phyloP scores from a whole-genome alignment of 305 asterid species.

The Fraxinus dipetala region DNA sequence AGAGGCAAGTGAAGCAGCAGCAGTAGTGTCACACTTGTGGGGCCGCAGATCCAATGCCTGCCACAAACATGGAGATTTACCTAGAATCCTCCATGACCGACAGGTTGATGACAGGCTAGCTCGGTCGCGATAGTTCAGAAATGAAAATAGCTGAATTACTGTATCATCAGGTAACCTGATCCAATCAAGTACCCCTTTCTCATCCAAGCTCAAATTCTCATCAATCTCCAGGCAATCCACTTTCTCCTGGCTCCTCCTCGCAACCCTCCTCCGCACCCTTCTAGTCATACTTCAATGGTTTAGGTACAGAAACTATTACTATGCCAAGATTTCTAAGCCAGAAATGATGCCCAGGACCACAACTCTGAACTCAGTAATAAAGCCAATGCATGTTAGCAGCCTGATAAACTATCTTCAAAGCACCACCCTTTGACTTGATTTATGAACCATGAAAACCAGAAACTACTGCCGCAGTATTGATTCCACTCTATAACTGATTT shows the following conservation, averaged over 20 bases:
- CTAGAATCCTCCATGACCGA: constrained; percentile 65
- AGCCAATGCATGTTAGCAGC: background rate
- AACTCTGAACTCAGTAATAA: constrained; percentile 15
- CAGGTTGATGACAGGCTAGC: constrained; percentile 91
- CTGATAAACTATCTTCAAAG: constrained; percentile 12
- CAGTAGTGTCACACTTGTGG: constrained; percentile 56
- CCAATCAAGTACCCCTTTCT: constrained; percentile 62
- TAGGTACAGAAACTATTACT: background rate
- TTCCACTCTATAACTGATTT: background rate
- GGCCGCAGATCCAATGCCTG: constrained; percentile 66
- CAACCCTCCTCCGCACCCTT: constrained; percentile 66
- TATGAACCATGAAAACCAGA: background rate
- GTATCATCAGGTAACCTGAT: constrained; percentile 76
- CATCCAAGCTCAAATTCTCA: constrained; percentile 41
- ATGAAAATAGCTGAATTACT: constrained; percentile 62
- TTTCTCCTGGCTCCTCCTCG: constrained; percentile 52
- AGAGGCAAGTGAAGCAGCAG: constrained; percentile 61
- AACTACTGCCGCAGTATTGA: constrained; percentile 1
- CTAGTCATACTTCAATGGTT: constrained; percentile 54
- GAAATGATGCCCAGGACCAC: background rate
- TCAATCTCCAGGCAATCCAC: constrained; percentile 44
- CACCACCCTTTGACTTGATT: background rate
- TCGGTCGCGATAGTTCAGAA: constrained; percentile 76
- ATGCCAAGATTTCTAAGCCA: constrained; percentile 15
- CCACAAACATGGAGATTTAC: constrained; percentile 74